A percentile compares a stretch with the other conserved stretches of the same genome.
These are phyloP conservation scores for Penicillium aurantiogriseum DNA, from an alignment of 2,329 filamentous ascomycete species.

Conservation along the genomic window DNA sequence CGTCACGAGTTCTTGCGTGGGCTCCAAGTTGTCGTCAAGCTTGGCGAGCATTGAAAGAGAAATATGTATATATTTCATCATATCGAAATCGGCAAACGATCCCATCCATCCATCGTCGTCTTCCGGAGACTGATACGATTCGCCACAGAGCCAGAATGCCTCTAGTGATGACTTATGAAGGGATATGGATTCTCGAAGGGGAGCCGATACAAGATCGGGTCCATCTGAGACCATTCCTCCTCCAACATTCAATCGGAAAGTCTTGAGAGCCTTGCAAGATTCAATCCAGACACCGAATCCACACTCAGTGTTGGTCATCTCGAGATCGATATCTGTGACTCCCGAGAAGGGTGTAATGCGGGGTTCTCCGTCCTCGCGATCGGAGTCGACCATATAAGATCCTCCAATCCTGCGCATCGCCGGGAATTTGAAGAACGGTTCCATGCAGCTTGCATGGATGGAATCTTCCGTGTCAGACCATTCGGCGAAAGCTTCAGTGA, in stretches of 20 bases:
- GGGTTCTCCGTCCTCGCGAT: neutral
- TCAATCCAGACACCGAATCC: slow-evolving; percentile 2
- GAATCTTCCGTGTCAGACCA: neutral
- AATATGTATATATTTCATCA: slow-evolving; percentile 1
- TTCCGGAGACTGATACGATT: neutral
- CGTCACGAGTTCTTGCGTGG: neutral
- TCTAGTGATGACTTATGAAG: neutral
- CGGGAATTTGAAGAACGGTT: slow-evolving; percentile 3
- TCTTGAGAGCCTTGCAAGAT: neutral
- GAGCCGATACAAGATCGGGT: neutral
- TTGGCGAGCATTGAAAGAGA: neutral
- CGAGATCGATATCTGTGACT: slow-evolving; percentile 1
- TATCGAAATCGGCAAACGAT: neutral
- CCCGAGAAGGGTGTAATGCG: neutral
- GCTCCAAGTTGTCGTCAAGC: neutral
- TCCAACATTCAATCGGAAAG: neutral
- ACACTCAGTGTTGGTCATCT: neutral
- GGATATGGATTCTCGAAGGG: neutral
- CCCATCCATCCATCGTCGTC: neutral
- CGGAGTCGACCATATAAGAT: neutral
- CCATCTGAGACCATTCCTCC: neutral
- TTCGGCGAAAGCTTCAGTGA: neutral
- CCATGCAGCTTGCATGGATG: neutral
- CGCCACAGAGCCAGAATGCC: neutral
- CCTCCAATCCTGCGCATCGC: neutral